phyloP scores from a whole-genome alignment of 23 red algal genomes.

The Agarophyton chilense region DNA sequence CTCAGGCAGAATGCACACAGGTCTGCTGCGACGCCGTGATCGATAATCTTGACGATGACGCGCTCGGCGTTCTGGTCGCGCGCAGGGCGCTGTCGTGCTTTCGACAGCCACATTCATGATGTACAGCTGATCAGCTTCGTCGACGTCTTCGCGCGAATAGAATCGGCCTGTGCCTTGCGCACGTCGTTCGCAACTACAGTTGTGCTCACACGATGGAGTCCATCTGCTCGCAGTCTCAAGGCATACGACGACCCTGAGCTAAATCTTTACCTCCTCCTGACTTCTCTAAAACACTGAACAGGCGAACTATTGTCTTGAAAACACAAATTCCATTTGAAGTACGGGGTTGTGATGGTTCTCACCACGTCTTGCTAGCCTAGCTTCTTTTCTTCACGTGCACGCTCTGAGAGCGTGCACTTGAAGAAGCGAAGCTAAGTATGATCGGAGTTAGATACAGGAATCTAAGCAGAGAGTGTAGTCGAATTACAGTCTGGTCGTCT shows the following conservation, averaged over 20 bases:
- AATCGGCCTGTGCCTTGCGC: not conserved
- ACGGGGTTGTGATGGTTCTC: not conserved
- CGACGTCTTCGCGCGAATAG: not conserved
- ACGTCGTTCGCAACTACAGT: constrained; percentile 27
- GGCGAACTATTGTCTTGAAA: not conserved
- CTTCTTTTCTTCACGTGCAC: too few relatives aligned
- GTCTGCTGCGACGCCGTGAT: too few relatives aligned
- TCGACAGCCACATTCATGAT: too few relatives aligned
- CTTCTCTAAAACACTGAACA: not conserved
- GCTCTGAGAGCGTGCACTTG: constrained; percentile 15
- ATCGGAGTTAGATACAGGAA: too few relatives aligned
- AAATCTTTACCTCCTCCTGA: not conserved
- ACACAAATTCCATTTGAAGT: not conserved
- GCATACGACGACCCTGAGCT: not conserved
- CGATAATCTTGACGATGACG: too few relatives aligned
- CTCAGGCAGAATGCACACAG: too few relatives aligned
- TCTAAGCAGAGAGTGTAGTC: too few relatives aligned
- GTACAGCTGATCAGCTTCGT: too few relatives aligned
- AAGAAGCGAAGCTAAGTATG: not conserved
- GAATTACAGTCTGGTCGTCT: too few relatives aligned
- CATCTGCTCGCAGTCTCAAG: not conserved
- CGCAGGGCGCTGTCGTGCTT: too few relatives aligned
- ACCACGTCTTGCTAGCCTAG: not conserved
- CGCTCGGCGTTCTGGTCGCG: too few relatives aligned
- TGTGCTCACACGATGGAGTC: constrained; percentile 41